Evolutionary conservation across 331 rosid genomes (phyloP).

Genomic region (Telfairia occidentalis): DNA sequence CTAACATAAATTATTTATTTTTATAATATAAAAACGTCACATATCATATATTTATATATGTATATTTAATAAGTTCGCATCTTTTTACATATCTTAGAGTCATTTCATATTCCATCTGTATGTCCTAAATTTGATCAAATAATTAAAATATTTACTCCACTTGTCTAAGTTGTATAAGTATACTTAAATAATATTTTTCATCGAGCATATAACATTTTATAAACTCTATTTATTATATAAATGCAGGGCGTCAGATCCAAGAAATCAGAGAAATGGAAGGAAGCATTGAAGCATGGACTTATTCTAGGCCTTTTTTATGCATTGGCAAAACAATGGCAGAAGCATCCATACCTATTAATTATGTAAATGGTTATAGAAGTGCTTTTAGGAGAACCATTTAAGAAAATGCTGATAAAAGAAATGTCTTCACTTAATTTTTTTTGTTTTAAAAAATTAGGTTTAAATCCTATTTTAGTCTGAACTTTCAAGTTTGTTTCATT

Average conservation of each 20-base stretch:
- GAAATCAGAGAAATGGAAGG: background rate
- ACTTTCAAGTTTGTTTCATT: too few species aligned
- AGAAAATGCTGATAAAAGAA: too few species aligned
- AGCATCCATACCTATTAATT: background rate
- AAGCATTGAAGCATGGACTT: background rate
- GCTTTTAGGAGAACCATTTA: too few species aligned
- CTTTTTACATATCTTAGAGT: background rate
- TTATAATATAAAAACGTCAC: background rate
- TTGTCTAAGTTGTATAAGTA: background rate
- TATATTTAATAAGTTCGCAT: background rate
- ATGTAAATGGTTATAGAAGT: too few species aligned
- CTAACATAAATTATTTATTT: background rate
- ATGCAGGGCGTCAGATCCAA: background rate
- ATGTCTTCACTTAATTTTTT: too few species aligned
- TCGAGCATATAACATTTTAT: background rate
- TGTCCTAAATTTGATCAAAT: background rate
- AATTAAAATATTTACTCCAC: background rate
- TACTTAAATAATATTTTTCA: background rate
- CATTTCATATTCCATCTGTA: background rate
- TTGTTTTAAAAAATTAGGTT: too few species aligned
- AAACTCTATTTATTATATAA: background rate
- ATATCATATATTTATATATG: background rate
- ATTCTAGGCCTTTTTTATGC: background rate
- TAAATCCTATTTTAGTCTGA: too few species aligned
- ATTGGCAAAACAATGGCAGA: background rate